Percentiles rank a stretch among this genome's conserved stretches.
Conservation (phyloP, 331 rosid genomes). For the Pyracantha coccinea region DNA sequence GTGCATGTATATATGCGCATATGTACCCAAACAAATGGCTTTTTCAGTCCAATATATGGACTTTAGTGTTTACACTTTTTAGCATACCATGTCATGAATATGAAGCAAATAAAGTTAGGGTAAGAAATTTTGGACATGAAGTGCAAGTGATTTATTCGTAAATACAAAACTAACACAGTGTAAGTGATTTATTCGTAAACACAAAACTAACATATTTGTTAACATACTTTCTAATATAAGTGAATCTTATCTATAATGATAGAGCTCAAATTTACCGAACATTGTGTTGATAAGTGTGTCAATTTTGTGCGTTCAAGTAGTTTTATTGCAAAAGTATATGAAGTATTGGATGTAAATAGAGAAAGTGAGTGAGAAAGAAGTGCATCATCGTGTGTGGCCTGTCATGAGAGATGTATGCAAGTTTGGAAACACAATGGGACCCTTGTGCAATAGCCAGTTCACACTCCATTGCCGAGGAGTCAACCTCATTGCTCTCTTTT, state of each 20-base stretch:
- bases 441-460: constrained; percentile 34
- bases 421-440: constrained; percentile 78
- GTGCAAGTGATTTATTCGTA: too few species aligned
- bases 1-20: neutral
- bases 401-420: constrained; percentile 45
- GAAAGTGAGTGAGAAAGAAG: neutral
- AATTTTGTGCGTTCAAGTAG: neutral
- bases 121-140: neutral
- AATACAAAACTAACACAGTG: too few species aligned
- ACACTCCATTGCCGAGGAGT: constrained; percentile 61
- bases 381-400: constrained; percentile 12
- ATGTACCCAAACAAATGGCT: neutral
- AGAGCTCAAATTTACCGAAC: neutral
- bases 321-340: neutral
- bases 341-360: neutral
- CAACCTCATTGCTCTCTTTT: constrained; percentile 59
- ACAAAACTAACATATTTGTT: neutral
- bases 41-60: neutral
- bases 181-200: neutral
- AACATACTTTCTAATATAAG: neutral
- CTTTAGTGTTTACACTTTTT: neutral
- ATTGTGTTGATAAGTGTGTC: neutral
- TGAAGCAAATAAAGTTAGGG: neutral
- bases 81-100: constrained; percentile 21
- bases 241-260: too few species aligned